Conservation (phyloP, 495 filamentous ascomycete species). For the Cercophora scortea region DNA sequence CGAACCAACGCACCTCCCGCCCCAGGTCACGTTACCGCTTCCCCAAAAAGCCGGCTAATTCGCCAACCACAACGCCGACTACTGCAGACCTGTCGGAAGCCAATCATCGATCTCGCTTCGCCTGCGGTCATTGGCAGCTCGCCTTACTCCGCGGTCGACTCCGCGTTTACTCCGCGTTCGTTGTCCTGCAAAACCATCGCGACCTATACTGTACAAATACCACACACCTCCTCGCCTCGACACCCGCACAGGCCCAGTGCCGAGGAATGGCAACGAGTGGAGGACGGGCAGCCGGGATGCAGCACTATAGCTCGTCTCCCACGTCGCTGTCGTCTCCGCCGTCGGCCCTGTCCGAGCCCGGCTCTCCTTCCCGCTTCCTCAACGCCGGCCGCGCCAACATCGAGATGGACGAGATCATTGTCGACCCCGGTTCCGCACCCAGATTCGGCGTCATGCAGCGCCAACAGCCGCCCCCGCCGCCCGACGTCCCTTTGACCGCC, state of each 20-base stretch:
- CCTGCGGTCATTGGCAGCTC: not conserved
- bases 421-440: slow-evolving; percentile 25
- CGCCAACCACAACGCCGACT: not conserved
- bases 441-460: slow-evolving; percentile 24
- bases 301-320: slow-evolving; percentile 26
- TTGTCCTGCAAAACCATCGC: too few relatives aligned
- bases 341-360: slow-evolving; percentile 27
- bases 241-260: not conserved
- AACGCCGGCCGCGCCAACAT: slow-evolving; percentile 26
- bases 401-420: slow-evolving; percentile 31
- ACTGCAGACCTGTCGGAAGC: not conserved
- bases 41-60: not conserved
- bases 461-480: slow-evolving; percentile 10
- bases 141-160: not conserved
- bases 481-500: slow-evolving; percentile 30
- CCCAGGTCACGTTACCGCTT: slow-evolving; percentile 1
- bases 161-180: not conserved
- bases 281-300: slow-evolving; percentile 13
- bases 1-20: not conserved
- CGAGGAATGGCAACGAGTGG: slow-evolving; percentile 1
- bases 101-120: not conserved
- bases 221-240: not conserved
- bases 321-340: slow-evolving; percentile 28
- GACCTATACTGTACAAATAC: not conserved
- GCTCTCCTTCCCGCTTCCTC: slow-evolving; percentile 24